phyloP scores from a whole-genome alignment of 306 rosid genomes.

The Notholithocarpus densiflorus region DNA sequence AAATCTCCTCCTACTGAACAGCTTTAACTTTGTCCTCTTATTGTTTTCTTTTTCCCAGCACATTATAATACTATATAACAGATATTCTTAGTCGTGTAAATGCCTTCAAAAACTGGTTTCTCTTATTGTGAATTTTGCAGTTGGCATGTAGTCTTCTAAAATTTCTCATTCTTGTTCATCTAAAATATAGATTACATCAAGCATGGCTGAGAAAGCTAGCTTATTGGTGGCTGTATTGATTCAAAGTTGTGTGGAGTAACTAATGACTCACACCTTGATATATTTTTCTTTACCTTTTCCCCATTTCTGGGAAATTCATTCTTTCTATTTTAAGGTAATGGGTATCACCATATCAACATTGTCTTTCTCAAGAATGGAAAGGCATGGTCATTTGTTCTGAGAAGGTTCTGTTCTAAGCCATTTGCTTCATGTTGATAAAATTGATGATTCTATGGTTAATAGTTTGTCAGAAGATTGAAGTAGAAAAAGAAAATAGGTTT shows the following conservation, averaged over 20 bases:
- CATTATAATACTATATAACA: neutral
- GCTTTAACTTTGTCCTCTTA: neutral
- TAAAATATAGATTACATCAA: neutral
- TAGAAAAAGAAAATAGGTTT: too few relatives aligned
- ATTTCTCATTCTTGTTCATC: too few relatives aligned
- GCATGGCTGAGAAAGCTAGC: neutral
- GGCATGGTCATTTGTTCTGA: too few relatives aligned
- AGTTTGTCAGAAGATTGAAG: too few relatives aligned
- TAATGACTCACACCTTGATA: neutral
- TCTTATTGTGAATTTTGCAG: neutral
- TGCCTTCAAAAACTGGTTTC: neutral
- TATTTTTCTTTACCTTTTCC: neutral
- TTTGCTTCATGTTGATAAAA: too few relatives aligned
- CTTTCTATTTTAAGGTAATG: neutral
- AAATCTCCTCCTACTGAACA: conserved; percentile 1
- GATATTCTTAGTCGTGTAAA: neutral
- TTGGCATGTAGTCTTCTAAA: too few relatives aligned
- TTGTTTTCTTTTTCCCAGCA: neutral
- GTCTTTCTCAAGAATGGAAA: too few relatives aligned
- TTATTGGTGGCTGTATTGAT: neutral
- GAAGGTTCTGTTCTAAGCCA: too few relatives aligned
- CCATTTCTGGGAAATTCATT: neutral
- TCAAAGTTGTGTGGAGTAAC: neutral
- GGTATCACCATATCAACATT: too few relatives aligned
- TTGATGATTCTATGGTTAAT: too few relatives aligned